Base-by-base conservation (phyloP, 345 rosid species). In the Salix purpurea region DNA sequence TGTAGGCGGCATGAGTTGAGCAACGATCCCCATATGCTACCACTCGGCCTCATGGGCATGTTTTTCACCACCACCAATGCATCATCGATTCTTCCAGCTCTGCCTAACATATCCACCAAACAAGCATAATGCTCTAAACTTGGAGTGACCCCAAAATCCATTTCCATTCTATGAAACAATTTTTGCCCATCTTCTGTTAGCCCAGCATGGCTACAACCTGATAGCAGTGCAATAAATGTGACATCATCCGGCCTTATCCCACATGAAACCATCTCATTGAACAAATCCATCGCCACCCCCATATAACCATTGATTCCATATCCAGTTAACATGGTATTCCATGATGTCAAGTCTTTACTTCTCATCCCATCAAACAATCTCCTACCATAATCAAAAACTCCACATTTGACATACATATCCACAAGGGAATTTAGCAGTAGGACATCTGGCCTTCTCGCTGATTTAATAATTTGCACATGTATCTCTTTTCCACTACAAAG, bases 121-220 rank as follows among this genome's bases (percentile, higher is more conserved):
- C 90, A 88, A 58, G 90, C 93, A 69, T 88, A 88, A 78, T 90
- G 90, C 78, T 88, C 93, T 7, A 85, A 50, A 18, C 77, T 80
- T 0, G 89, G 90, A 46, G 84, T 79, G 1, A 87, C 67, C 1
- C 82, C 69, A 77, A 83, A 90, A 37, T 80, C 82, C 1, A 34
- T 76, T 46, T 23, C 56, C 93, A 90, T 88, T 4, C 69, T 71
- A 34, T 85, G 39, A 70, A 88, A 90, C 80, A 83, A 86, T 60
- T 69, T 80, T 40, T 81, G 3, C 56, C 93, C 93, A n/a, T 42
- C 69, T 16, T 85, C 87, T 0, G 79, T 80, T 26, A 84, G 74
- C 36, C 91, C 90, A 3, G 88, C 72, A 70, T 90, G 90, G 73
- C 93, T 88, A 74, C 89, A 90, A 2, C 93, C 91, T 2, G 90